Conservation (phyloP, 495 filamentous ascomycete genomes). For the Xylaria nigripes region DNA sequence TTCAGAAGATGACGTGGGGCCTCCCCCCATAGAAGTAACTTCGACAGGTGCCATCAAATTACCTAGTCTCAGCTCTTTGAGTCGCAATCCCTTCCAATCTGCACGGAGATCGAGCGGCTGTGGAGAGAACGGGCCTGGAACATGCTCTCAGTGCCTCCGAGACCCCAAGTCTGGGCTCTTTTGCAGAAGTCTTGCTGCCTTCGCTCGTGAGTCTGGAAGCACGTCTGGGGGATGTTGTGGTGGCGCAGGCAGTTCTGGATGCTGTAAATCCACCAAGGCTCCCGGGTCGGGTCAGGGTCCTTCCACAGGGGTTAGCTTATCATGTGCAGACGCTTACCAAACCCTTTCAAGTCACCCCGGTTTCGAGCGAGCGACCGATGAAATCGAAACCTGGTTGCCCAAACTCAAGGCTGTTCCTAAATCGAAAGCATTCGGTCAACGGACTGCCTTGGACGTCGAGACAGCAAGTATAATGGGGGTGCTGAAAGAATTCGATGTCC, state of each 20-base stretch:
- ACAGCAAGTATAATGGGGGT: slow-evolving; percentile 83
- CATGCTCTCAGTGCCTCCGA: slow-evolving; percentile 67
- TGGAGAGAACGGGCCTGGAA: slow-evolving; percentile 66
- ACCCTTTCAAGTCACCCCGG: slow-evolving; percentile 72
- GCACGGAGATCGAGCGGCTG: slow-evolving; percentile 28
- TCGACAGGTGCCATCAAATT: slow-evolving; percentile 43
- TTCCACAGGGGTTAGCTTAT: slow-evolving; percentile 32
- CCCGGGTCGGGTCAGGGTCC: slow-evolving; percentile 4
- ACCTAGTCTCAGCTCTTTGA: slow-evolving; percentile 31
- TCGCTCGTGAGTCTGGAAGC: slow-evolving; percentile 31
- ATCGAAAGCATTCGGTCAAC: slow-evolving; percentile 20
- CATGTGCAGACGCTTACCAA: slow-evolving; percentile 75
- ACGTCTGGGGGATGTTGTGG: slow-evolving; percentile 32
- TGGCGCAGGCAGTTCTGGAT: slow-evolving; percentile 26
- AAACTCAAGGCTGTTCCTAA: slow-evolving; percentile 56
- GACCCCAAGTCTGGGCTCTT: slow-evolving; percentile 77
- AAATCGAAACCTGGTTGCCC: slow-evolving; percentile 66
- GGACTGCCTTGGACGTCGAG: slow-evolving; percentile 69
- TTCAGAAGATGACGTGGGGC: slow-evolving; percentile 54
- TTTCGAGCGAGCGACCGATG: slow-evolving; percentile 66
- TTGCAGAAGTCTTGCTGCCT: slow-evolving; percentile 72
- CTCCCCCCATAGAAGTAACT: slow-evolving; percentile 39
- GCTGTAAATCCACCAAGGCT: slow-evolving; percentile 21
- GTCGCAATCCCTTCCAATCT: slow-evolving; percentile 14
- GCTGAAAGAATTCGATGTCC: slow-evolving; percentile 69